A percentile compares a stretch with the other conserved stretches of the same genome.
These are phyloP conservation scores for Cephalotrichum gorgonifer DNA, from an alignment of 2,329 filamentous ascomycete species.

Conservation along the genomic window DNA sequence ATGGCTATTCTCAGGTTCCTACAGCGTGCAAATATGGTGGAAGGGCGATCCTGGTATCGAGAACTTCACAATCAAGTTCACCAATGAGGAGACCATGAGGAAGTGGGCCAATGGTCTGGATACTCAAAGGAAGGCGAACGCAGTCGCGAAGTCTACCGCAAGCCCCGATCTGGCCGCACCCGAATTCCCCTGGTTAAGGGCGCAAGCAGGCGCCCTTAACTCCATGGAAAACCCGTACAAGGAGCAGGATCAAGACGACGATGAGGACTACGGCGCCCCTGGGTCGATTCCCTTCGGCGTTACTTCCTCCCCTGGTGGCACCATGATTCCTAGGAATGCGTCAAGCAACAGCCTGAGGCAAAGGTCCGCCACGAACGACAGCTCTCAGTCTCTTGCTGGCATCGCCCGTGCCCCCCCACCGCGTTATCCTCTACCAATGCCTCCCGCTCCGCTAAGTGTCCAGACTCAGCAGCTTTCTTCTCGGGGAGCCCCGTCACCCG, in stretches of 20 bases:
- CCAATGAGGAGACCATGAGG: conserved; percentile 83
- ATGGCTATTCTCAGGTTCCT: conserved; percentile 55
- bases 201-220: conserved; percentile 47
- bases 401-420: conserved; percentile 54
- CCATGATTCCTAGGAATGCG: conserved; percentile 50
- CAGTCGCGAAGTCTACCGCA: conserved; percentile 31
- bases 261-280: conserved; percentile 33
- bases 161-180: conserved; percentile 45
- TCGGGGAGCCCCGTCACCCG: conserved; percentile 44
- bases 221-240: conserved; percentile 66
- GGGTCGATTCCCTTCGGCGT: conserved; percentile 5
- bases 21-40: conserved; percentile 97
- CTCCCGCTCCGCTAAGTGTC: conserved; percentile 52
- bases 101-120: conserved; percentile 83
- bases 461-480: conserved; percentile 44
- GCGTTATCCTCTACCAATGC: conserved; percentile 58
- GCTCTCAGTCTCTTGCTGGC: conserved; percentile 45
- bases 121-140: conserved; percentile 56
- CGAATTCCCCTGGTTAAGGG: conserved; percentile 72
- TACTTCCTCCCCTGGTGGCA: conserved; percentile 21
- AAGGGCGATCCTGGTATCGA: conserved; percentile 93
- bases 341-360: conserved; percentile 67
- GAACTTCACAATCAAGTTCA: conserved; percentile 90
- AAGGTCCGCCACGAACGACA: conserved; percentile 67
- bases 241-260: conserved; percentile 51